Evolutionary conservation across 352 stramenopile species (phyloP).

Genomic region (Globisporangium viniferum): DNA sequence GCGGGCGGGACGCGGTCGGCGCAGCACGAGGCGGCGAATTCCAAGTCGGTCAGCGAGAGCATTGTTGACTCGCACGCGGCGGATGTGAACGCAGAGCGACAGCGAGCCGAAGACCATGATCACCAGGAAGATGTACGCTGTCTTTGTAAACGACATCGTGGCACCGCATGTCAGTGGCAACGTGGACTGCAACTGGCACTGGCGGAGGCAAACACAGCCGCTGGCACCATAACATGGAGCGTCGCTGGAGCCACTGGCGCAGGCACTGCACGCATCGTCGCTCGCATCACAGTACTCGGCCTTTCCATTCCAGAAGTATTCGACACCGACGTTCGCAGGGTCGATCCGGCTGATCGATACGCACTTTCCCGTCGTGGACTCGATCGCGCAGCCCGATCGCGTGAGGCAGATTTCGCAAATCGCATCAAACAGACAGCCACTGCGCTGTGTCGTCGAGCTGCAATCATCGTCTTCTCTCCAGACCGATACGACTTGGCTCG

Average conservation of each 20-base stretch:
- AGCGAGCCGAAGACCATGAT: constrained; percentile 1
- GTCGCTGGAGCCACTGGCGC: constrained; percentile 8
- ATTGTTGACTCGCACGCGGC: not conserved
- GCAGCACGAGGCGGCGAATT: constrained; percentile 3
- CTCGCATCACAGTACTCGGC: constrained; percentile 25
- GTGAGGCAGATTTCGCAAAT: constrained; percentile 17
- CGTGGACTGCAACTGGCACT: constrained; percentile 22
- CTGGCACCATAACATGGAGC: constrained; percentile 20
- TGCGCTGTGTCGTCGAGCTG: constrained; percentile 2
- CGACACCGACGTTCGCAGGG: constrained; percentile 6
- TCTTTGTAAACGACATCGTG: constrained; percentile 5
- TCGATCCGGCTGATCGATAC: constrained; percentile 23
- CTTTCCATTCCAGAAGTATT: constrained; percentile 23
- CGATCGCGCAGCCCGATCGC: constrained; percentile 29
- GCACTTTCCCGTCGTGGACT: constrained; percentile 37
- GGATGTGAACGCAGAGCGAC: constrained; percentile 13
- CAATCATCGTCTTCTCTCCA: constrained; percentile 13
- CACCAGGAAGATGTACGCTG: constrained; percentile 14
- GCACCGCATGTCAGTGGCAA: constrained; percentile 8
- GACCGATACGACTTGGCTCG: constrained; percentile 1
- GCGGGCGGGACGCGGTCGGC: not conserved
- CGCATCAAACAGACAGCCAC: constrained; percentile 12
- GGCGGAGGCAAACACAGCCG: constrained; percentile 24
- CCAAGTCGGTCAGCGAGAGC: not conserved
- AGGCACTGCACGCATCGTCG: constrained; percentile 25